phyloP scores from a whole-genome alignment of 345 rosid species.

The Eucalyptus urophylla region DNA sequence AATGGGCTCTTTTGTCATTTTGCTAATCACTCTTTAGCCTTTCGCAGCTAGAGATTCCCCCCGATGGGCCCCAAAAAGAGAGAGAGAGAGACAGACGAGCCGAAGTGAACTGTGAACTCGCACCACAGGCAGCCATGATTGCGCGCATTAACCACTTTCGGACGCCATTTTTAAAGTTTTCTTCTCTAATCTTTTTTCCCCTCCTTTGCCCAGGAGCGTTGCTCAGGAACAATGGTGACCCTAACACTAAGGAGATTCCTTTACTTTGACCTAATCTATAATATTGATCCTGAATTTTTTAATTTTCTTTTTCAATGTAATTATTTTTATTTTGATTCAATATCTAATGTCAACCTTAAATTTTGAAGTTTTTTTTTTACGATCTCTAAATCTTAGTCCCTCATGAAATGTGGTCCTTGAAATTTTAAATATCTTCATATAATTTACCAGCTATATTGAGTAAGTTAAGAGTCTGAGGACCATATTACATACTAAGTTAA shows the following conservation, averaged over 20 bases:
- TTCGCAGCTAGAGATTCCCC: not conserved
- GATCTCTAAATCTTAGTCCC: not conserved
- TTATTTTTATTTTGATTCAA: no score
- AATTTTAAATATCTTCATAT: not conserved
- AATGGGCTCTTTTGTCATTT: not conserved
- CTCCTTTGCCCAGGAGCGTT: not conserved
- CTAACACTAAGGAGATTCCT: no score
- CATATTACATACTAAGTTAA: accelerated
- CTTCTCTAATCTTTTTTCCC: not conserved
- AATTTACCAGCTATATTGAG: accelerated
- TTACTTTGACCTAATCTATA: no score
- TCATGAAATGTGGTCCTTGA: accelerated
- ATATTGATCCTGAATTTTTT: no score
- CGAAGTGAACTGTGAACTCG: not conserved
- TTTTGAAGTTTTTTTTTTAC: accelerated
- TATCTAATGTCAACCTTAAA: not conserved
- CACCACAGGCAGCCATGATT: not conserved
- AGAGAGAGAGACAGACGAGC: not conserved
- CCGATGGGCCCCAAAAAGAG: not conserved
- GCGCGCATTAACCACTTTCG: not conserved
- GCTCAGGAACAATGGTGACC: not conserved
- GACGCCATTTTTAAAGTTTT: not conserved
- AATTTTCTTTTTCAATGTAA: no score
- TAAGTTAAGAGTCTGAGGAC: accelerated
- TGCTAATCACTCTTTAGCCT: not conserved